These are phyloP conservation scores for Trichoderma hamatum DNA, from an alignment of 2,329 filamentous ascomycete genomes.

Conservation along the genomic window DNA sequence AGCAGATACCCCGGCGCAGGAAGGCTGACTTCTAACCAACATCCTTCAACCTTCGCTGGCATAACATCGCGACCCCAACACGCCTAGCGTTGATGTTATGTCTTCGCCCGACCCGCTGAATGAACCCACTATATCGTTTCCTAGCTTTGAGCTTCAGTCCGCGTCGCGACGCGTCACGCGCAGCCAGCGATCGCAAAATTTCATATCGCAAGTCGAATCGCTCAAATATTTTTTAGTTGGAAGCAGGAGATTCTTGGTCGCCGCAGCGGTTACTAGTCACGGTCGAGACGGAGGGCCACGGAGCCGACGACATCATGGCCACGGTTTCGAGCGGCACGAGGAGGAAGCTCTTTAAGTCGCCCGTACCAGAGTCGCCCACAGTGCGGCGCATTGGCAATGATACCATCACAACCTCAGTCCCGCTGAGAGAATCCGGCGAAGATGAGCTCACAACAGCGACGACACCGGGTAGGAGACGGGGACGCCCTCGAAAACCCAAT, in stretches of 20 bases:
- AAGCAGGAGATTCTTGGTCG: conserved; percentile 54
- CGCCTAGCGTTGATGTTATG: conserved; percentile 48
- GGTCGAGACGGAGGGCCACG: conserved; percentile 40
- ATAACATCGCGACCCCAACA: conserved; percentile 42
- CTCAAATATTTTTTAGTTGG: conserved; percentile 60
- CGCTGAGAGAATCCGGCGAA: conserved; percentile 48
- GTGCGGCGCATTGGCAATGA: conserved; percentile 43
- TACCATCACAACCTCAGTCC: conserved; percentile 56
- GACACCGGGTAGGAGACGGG: conserved; percentile 47
- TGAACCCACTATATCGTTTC: conserved; percentile 40
- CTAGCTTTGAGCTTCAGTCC: conserved; percentile 41
- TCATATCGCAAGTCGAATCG: conserved; percentile 46
- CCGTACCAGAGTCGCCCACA: conserved; percentile 44
- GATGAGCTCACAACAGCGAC: conserved; percentile 40
- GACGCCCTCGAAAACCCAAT: conserved; percentile 53
- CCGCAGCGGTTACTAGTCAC: conserved; percentile 57
- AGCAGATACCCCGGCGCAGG: conserved; percentile 39
- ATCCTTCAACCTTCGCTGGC: conserved; percentile 42
- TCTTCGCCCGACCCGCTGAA: conserved; percentile 57
- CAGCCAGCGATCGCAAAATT: conserved; percentile 47
- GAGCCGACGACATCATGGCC: conserved; percentile 15
- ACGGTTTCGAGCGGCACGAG: conserved; percentile 40
- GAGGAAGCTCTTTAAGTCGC: conserved; percentile 49
- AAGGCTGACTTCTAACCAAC: conserved; percentile 34
- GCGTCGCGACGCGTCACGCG: conserved; percentile 48